A percentile compares a stretch with the other conserved stretches of the same genome.
These are phyloP conservation scores for Pseudonitzschia pungens DNA, from an alignment of 108 stramenopile species.

Conservation along the genomic window DNA sequence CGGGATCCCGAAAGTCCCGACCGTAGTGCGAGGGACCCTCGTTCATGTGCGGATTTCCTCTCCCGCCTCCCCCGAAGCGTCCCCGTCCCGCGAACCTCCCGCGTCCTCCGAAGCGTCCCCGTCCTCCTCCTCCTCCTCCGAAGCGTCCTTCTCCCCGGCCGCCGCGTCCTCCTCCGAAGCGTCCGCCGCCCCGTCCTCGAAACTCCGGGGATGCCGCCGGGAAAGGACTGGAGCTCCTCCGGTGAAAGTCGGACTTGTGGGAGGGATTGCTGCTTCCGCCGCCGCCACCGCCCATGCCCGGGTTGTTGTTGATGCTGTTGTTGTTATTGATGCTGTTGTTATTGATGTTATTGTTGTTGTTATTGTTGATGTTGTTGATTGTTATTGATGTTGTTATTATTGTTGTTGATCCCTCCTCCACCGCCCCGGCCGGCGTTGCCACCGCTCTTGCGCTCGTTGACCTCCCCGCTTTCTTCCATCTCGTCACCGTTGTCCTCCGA, in stretches of 20 bases:
- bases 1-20: slow-evolving; percentile 3
- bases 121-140: slow-evolving; percentile 16
- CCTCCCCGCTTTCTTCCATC: slow-evolving; percentile 44
- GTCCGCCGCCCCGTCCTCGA: slow-evolving; percentile 15
- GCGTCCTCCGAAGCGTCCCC: slow-evolving; percentile 10
- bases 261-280: not conserved
- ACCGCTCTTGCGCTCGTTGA: slow-evolving; percentile 5
- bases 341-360: not conserved
- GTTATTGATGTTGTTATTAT: not conserved
- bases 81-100: not conserved
- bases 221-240: slow-evolving; percentile 1
- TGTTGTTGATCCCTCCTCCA: not conserved
- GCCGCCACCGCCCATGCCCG: not conserved
- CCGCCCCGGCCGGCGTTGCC: not conserved
- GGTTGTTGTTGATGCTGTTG: not conserved
- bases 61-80: slow-evolving; percentile 6
- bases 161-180: slow-evolving; percentile 15
- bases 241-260: slow-evolving; percentile 1
- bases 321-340: not conserved
- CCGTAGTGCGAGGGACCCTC: slow-evolving; percentile 12
- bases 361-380: not conserved
- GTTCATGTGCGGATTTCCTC: not conserved
- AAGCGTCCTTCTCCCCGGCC: slow-evolving; percentile 17
- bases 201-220: slow-evolving; percentile 13
- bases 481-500: slow-evolving; percentile 15